These are phyloP conservation scores for Psidium guajava DNA, from an alignment of 345 rosid species.

Conservation along the genomic window DNA sequence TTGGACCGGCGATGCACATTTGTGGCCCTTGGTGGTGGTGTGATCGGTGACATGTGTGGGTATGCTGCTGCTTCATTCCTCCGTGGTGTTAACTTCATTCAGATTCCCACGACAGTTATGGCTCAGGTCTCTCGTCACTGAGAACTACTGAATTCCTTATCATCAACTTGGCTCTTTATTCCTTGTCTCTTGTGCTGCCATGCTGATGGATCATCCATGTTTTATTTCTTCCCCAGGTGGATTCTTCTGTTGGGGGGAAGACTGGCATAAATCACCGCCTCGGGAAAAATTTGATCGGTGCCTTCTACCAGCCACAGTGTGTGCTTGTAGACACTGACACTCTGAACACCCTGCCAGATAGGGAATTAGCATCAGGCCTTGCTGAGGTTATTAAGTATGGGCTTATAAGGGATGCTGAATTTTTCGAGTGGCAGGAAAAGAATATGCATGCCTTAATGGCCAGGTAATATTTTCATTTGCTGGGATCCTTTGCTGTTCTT, in stretches of 20 bases:
- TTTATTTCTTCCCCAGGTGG: constrained; percentile 42
- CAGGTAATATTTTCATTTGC: constrained; percentile 34
- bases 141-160: background rate
- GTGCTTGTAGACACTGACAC: constrained; percentile 89
- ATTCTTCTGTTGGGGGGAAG: constrained; percentile 99
- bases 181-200: background rate
- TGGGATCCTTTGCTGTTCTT: background rate
- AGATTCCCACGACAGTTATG: constrained; percentile 98
- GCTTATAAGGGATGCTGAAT: constrained; percentile 85
- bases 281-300: constrained; percentile 97
- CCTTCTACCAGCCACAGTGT: constrained; percentile 98
- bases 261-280: constrained; percentile 89
- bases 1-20: constrained; percentile 77
- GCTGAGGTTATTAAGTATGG: constrained; percentile 97
- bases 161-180: background rate
- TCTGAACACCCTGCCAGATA: constrained; percentile 71
- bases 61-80: constrained; percentile 92
- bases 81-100: constrained; percentile 97
- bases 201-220: background rate
- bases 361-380: constrained; percentile 90
- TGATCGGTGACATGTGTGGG: constrained; percentile 97
- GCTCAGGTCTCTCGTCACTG: constrained; percentile 47
- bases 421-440: constrained; percentile 96
- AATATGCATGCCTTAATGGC: constrained; percentile 62
- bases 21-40: constrained; percentile 98